Evolutionary conservation across 2,329 filamentous ascomycete species (phyloP).

Genomic region (Coniosporium tulheliwenetii): DNA sequence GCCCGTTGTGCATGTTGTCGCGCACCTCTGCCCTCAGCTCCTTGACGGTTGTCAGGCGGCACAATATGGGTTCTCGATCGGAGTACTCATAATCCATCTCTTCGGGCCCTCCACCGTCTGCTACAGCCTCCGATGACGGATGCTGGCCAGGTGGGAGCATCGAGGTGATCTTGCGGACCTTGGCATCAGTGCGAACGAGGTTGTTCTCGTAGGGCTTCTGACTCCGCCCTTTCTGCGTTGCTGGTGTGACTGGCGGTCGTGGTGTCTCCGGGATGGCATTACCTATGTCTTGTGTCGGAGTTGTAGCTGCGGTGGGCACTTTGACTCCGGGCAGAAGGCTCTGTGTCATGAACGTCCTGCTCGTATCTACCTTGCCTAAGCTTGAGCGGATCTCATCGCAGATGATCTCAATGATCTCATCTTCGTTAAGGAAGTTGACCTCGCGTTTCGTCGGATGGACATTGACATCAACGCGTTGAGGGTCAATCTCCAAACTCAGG

Average conservation of each 20-base stretch:
- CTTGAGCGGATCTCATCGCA: conserved; percentile 65
- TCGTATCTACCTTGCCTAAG: conserved; percentile 78
- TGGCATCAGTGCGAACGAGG: conserved; percentile 77
- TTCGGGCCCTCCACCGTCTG: conserved; percentile 16
- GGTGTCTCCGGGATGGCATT: conserved; percentile 4
- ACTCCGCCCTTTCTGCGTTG: conserved; percentile 14
- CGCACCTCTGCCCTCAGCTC: conserved; percentile 69
- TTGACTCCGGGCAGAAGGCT: conserved; percentile 59
- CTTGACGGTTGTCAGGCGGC: conserved; percentile 71
- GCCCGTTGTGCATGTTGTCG: conserved; percentile 63
- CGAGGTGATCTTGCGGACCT: conserved; percentile 83
- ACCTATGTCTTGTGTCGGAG: conserved; percentile 10
- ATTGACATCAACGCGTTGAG: conserved; percentile 86
- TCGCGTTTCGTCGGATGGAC: conserved; percentile 94
- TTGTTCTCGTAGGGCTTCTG: conserved; percentile 66
- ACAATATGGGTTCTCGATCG: conserved; percentile 52
- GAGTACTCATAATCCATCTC: conserved; percentile 55
- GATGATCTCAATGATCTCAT: conserved; percentile 80
- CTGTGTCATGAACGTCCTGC: conserved; percentile 87
- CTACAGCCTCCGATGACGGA: conserved; percentile 18
- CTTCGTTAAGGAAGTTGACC: conserved; percentile 94
- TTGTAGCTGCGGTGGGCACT: conserved; percentile 22
- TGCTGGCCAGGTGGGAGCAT: conserved; percentile 56
- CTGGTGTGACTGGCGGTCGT: conserved; percentile 6
- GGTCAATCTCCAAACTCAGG: conserved; percentile 82